A percentile compares a stretch with the other conserved stretches of the same genome.
Evolutionary conservation across 768 basidiomycete species (phyloP).

Genomic region (Leccinum arenicola): DNA sequence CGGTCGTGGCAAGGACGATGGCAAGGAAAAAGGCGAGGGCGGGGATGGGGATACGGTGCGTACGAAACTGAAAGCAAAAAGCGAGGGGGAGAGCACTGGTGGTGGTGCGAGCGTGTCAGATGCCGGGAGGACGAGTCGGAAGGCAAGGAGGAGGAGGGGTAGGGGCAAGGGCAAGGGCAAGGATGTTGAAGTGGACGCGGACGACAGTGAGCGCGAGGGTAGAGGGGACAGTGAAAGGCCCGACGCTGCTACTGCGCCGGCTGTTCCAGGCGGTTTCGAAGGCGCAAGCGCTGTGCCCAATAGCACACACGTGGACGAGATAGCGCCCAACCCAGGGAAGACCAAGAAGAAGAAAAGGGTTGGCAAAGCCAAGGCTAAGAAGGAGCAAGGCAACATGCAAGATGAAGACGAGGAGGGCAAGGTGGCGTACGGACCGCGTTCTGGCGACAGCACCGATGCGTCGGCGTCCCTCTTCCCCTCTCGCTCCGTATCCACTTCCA

Average conservation of each 20-base stretch:
- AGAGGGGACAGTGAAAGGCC: no score
- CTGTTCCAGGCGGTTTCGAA: conserved; percentile 17
- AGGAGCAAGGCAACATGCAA: background rate
- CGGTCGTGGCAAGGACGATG: background rate
- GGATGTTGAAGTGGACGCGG: background rate
- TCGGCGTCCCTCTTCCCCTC: conserved; percentile 8
- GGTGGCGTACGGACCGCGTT: conserved; percentile 3
- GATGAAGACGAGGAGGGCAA: conserved; percentile 13
- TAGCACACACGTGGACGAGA: background rate
- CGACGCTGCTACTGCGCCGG: background rate
- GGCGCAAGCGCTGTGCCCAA: background rate
- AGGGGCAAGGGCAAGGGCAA: background rate
- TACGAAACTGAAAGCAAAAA: background rate
- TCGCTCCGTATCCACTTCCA: background rate
- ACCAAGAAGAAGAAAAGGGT: conserved; percentile 38
- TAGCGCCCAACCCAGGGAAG: conserved; percentile 26
- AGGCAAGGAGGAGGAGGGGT: background rate
- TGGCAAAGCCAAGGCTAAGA: background rate
- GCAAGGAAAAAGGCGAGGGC: background rate
- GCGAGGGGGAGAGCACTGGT: background rate
- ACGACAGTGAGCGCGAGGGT: background rate
- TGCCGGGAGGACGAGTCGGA: background rate
- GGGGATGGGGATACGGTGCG: background rate
- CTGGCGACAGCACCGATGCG: conserved; percentile 19
- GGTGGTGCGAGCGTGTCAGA: background rate